Evolutionary conservation across 345 rosid species (phyloP), one percentile per base, ranked within the genome.

Genomic region (Arabidopsis suecica): DNA sequence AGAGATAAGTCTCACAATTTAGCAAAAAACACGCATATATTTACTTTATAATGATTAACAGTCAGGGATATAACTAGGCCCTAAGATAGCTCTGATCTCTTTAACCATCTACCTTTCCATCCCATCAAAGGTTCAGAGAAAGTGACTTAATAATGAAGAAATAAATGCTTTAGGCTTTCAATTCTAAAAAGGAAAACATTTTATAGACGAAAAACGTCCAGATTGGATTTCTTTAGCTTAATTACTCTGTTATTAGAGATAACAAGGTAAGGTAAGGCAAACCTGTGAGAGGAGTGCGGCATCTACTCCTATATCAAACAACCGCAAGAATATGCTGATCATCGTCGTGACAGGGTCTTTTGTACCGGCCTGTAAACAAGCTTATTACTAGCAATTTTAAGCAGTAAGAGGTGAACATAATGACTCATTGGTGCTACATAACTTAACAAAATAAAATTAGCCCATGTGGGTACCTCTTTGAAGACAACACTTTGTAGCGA

Each of bases 401-500:
- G 63, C n/a, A 58, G 23, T 7, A 69, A 61, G n/a, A 37, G 65
- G 12, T 16, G 20, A 57, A 56, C 44, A 48, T 41, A 73, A 54
- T 62, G 8, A 32, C 45, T 33, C 32, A 51, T 23, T 14, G 36
- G 20, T 25, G 42, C 55, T 44, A 40, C 33, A 55, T 45, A 69
- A 22, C 8, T 41, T 28, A 44, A 36, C 16, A 9, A 55, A 60
- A 12, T 54, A 7, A 62, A 41, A 47, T 56, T 44, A 79, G 61
- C 30, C 51, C 36, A 61, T 55, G 45, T 58, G 11, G 14, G 38
- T 83, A 94, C 98, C 98, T 88, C 96, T 85, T 91, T 94, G 89
- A 94, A 94, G 55, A 94, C 90, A 73, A 91, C 96, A 69, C 97
- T 94, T 80, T 94, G 98, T 72, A 94, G 79, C 81, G 98, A 91